Conservation (phyloP, 768 basidiomycete species). For the Collybia nuda region DNA sequence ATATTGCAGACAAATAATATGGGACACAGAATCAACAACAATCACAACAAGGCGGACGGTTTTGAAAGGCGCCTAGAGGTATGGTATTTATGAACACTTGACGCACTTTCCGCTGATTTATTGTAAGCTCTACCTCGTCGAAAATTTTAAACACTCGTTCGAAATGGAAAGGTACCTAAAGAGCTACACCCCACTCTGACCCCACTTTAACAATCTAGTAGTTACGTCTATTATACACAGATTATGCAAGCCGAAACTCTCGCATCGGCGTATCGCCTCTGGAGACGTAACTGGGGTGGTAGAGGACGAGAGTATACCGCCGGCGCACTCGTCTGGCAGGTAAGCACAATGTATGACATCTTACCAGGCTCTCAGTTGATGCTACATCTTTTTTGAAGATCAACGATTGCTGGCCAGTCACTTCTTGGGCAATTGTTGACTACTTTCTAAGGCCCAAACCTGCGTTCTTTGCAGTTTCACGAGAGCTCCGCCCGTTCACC, state of each 20-base stretch:
- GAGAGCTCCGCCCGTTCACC: constrained; percentile 79
- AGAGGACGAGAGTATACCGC: constrained; percentile 81
- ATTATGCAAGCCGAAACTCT: constrained; percentile 95
- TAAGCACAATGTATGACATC: constrained; percentile 23
- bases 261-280: constrained; percentile 83
- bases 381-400: constrained; percentile 41
- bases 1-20: background rate
- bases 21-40: constrained; percentile 53
- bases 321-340: constrained; percentile 96
- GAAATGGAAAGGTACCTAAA: constrained; percentile 73
- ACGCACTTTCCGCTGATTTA: constrained; percentile 2
- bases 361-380: too few species aligned
- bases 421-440: constrained; percentile 92
- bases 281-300: constrained; percentile 94
- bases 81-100: constrained; percentile 8
- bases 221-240: constrained; percentile 93
- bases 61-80: constrained; percentile 84
- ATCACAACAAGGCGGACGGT: constrained; percentile 92
- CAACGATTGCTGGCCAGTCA: constrained; percentile 93
- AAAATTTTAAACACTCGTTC: constrained; percentile 90
- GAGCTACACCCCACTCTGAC: background rate
- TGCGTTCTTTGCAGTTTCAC: constrained; percentile 81
- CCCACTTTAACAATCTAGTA: constrained; percentile 24
- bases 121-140: constrained; percentile 79
- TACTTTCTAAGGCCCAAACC: constrained; percentile 95